phyloP scores from a whole-genome alignment of 1,284 basidiomycete genomes.

The Moesziomyces sp. region DNA sequence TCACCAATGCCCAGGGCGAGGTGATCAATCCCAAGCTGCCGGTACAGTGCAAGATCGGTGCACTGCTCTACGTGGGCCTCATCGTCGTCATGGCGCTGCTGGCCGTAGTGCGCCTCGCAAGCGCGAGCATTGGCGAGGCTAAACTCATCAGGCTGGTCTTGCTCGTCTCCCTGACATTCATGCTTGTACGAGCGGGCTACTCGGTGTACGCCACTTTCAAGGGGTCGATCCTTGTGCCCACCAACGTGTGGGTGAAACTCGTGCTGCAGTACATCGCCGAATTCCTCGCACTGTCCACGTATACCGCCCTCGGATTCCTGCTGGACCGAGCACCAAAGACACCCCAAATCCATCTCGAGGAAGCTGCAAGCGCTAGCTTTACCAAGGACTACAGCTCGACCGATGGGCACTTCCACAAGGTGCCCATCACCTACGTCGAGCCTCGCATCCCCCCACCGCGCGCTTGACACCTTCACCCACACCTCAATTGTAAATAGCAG shows the following conservation, averaged over 20 bases:
- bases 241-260: constrained; percentile 24
- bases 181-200: constrained; percentile 18
- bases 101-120: neutral
- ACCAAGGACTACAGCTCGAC: no score
- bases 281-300: constrained; percentile 5
- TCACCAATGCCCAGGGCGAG: constrained; percentile 3
- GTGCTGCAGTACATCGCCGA: constrained; percentile 24
- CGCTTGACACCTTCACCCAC: no score
- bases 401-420: no score
- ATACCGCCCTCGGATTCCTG: constrained; percentile 11
- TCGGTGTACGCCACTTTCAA: constrained; percentile 11
- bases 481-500: no score
- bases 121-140: neutral
- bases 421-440: no score
- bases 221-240: constrained; percentile 6
- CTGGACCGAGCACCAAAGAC: constrained; percentile 1
- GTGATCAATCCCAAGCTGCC: constrained; percentile 10
- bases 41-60: constrained; percentile 12
- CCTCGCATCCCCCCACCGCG: no score
- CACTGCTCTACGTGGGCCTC: constrained; percentile 22
- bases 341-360: neutral
- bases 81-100: constrained; percentile 1
- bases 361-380: neutral
- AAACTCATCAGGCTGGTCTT: constrained; percentile 1
- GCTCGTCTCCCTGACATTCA: constrained; percentile 6